Conservation (phyloP, 306 rosid genomes). For the Oemleria cerasiformis region DNA sequence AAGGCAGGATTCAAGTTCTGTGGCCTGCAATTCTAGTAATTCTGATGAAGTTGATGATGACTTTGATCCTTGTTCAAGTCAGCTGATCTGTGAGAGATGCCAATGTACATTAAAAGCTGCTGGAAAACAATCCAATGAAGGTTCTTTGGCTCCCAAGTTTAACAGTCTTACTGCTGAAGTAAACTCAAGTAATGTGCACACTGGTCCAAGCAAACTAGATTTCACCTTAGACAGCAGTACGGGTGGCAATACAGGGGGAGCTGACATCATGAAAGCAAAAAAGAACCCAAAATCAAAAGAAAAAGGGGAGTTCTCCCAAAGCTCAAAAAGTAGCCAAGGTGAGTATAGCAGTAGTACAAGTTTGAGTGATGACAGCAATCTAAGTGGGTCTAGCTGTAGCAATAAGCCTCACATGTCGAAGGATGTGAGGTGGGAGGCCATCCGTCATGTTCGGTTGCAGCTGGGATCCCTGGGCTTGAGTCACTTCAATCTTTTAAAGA, state of each 20-base stretch:
- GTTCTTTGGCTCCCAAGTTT: constrained; percentile 26
- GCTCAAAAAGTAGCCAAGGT: constrained; percentile 93
- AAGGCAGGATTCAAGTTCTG: constrained; percentile 52
- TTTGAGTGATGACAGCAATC: constrained; percentile 87
- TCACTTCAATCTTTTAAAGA: constrained; percentile 86
- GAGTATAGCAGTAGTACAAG: constrained; percentile 94
- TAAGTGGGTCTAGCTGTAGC: constrained; percentile 78
- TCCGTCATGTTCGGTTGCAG: constrained; percentile 59
- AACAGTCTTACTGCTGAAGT: constrained; percentile 36
- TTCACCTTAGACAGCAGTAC: constrained; percentile 31
- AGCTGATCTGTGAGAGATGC: constrained; percentile 78
- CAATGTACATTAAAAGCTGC: constrained; percentile 54
- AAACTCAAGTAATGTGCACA: constrained; percentile 30
- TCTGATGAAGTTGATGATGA: constrained; percentile 41
- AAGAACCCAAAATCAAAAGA: constrained; percentile 53
- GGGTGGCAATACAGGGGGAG: constrained; percentile 38
- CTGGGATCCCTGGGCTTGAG: constrained; percentile 68
- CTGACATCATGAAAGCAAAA: constrained; percentile 37
- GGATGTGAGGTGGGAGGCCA: constrained; percentile 93
- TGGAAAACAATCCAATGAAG: constrained; percentile 40
- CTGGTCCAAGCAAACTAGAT: constrained; percentile 41
- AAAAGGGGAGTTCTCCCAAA: constrained; percentile 83
- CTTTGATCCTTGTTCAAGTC: constrained; percentile 43
- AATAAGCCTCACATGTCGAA: constrained; percentile 99
- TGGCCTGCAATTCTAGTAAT: constrained; percentile 35